Conservation (phyloP, 768 basidiomycete species). For the Russula brevipes region DNA sequence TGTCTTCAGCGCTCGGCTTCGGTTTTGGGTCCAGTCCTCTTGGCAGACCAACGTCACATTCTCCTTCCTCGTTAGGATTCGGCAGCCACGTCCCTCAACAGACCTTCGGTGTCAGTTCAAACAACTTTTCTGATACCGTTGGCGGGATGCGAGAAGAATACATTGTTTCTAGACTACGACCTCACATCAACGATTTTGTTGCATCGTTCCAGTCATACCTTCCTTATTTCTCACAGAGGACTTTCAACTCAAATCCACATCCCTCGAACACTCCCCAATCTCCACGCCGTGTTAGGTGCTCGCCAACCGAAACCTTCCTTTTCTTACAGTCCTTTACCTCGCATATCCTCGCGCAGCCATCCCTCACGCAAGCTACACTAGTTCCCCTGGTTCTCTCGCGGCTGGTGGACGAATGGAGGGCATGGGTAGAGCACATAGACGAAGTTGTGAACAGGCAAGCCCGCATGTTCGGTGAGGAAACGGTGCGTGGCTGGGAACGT, state of each 20-base stretch:
- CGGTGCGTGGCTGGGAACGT: conserved; percentile 63
- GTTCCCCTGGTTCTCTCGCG: conserved; percentile 56
- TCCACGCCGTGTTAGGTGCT: conserved; percentile 58
- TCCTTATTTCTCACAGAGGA: conserved; percentile 69
- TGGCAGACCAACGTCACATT: conserved; percentile 13
- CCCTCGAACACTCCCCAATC: conserved; percentile 36
- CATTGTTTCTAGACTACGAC: conserved; percentile 65
- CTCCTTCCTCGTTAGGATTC: conserved; percentile 27
- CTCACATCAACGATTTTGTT: conserved; percentile 71
- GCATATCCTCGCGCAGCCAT: conserved; percentile 62
- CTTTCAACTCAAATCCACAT: conserved; percentile 28
- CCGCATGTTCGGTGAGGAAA: conserved; percentile 76
- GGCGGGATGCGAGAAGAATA: conserved; percentile 76
- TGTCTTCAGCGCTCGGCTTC: conserved; percentile 35
- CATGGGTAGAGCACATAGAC: conserved; percentile 70
- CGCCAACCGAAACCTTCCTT: conserved; percentile 68
- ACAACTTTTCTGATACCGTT: conserved; percentile 16
- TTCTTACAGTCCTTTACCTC: conserved; percentile 66
- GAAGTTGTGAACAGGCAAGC: conserved; percentile 63
- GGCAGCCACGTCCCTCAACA: conserved; percentile 27
- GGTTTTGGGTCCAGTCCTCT: conserved; percentile 28
- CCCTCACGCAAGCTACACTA: conserved; percentile 57
- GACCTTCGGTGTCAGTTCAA: conserved; percentile 16
- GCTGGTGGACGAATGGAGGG: conserved; percentile 67
- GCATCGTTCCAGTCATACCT: conserved; percentile 76